Percentiles rank a stretch among this genome's conserved stretches.
phyloP scores from a whole-genome alignment of 768 basidiomycete species.

The Sporobolomyces pararoseus region DNA sequence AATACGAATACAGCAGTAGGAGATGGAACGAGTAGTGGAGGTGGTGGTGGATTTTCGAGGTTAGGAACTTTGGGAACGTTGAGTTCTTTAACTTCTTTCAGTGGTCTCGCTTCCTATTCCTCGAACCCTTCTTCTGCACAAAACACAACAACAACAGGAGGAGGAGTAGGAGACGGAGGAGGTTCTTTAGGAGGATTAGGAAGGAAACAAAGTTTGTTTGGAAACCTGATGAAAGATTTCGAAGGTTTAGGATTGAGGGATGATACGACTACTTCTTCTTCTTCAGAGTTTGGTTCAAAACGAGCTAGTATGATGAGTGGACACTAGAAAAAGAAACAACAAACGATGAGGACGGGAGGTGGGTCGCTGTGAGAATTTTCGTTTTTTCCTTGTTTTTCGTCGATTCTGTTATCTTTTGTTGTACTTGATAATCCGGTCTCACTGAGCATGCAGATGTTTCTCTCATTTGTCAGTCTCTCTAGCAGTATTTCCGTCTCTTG shows the following conservation, averaged over 20 bases:
- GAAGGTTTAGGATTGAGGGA: slow-evolving; percentile 31
- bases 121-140: not conserved
- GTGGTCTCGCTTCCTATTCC: not conserved
- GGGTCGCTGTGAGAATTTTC: too few species aligned
- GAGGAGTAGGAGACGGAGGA: not conserved
- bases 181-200: too few species aligned
- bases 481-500: too few species aligned
- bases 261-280: not conserved
- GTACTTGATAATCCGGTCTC: too few species aligned
- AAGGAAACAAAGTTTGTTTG: slow-evolving; percentile 31
- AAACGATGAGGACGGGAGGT: too few species aligned
- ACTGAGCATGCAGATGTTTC: too few species aligned
- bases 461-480: too few species aligned
- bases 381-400: too few species aligned
- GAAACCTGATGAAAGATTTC: slow-evolving; percentile 33
- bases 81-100: not conserved
- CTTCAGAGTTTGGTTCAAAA: slow-evolving; percentile 6
- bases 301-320: slow-evolving; percentile 5
- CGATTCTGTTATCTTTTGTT: too few species aligned
- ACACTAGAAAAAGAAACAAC: not conserved
- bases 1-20: not conserved
- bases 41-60: not conserved
- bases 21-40: not conserved
- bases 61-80: not conserved
- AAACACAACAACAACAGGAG: not conserved